These are phyloP conservation scores for Zymoseptoria pseudotritici DNA, from an alignment of 2,329 filamentous ascomycete species.

Conservation along the genomic window DNA sequence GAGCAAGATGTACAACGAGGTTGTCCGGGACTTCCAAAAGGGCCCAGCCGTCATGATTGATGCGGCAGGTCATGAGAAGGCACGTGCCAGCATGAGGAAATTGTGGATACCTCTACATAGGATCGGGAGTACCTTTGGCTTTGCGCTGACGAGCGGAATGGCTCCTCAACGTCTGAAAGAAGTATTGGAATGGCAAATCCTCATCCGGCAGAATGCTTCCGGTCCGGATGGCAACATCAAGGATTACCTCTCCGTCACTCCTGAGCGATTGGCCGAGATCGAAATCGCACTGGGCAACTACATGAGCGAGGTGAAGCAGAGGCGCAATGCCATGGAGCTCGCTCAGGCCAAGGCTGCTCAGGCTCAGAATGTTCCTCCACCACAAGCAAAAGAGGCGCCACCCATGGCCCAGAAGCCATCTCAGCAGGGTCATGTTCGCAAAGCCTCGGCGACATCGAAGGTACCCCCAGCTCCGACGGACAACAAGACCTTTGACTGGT, in stretches of 20 bases:
- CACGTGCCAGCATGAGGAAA: constrained; percentile 19
- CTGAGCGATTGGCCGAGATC: constrained; percentile 20
- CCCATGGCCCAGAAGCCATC: constrained; percentile 15
- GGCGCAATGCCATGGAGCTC: neutral
- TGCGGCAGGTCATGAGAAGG: constrained; percentile 11
- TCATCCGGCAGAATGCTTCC: constrained; percentile 22
- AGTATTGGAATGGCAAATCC: constrained; percentile 21
- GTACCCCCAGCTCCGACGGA: constrained; percentile 28
- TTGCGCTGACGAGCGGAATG: constrained; percentile 15
- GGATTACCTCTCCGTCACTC: constrained; percentile 22
- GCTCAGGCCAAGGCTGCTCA: constrained; percentile 3
- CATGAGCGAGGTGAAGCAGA: constrained; percentile 22
- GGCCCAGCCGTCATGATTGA: constrained; percentile 22
- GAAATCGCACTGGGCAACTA: constrained; percentile 18
- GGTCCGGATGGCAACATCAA: constrained; percentile 21
- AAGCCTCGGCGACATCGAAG: constrained; percentile 20
- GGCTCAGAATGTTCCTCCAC: neutral
- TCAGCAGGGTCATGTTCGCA: constrained; percentile 19
- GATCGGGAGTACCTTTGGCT: constrained; percentile 18
- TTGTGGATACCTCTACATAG: constrained; percentile 20
- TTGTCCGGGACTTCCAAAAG: constrained; percentile 17
- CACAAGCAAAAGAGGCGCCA: neutral
- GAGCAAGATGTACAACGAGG: constrained; percentile 14
- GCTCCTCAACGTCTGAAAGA: constrained; percentile 18
- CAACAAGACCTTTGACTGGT: constrained; percentile 29